phyloP scores from a whole-genome alignment of 148 eudicot genomes.

The Rhododendron molle region DNA sequence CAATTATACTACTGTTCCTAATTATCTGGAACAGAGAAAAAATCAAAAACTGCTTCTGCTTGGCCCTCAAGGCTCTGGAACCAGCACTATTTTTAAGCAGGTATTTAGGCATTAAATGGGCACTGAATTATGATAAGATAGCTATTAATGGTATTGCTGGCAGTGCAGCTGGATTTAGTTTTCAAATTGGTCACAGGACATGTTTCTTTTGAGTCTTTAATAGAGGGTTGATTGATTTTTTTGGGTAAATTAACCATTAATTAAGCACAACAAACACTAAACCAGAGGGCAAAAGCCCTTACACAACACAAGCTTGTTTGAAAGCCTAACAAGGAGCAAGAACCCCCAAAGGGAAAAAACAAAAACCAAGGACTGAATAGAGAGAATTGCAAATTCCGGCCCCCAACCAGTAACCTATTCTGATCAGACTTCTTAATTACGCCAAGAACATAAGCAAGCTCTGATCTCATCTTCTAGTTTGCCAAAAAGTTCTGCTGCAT shows the following conservation, averaged over 20 bases:
- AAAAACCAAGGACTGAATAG: background rate
- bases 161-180: background rate
- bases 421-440: background rate
- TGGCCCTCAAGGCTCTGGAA: slow-evolving; percentile 85
- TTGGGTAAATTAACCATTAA: background rate
- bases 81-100: slow-evolving; percentile 99
- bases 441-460: background rate
- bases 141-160: background rate
- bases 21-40: slow-evolving; percentile 72
- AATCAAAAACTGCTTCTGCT: slow-evolving; percentile 79
- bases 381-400: background rate
- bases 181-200: background rate
- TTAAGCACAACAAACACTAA: background rate
- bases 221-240: background rate
- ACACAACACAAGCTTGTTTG: background rate
- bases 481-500: background rate
- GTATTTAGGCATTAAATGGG: slow-evolving; percentile 28
- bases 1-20: slow-evolving; percentile 67
- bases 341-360: background rate
- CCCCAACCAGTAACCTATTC: background rate
- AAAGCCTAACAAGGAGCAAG: background rate
- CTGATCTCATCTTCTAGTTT: background rate
- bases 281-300: background rate
- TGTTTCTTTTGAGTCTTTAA: background rate
- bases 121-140: background rate